Conservation (phyloP, 345 rosid species). For the Gossypium raimondii region DNA sequence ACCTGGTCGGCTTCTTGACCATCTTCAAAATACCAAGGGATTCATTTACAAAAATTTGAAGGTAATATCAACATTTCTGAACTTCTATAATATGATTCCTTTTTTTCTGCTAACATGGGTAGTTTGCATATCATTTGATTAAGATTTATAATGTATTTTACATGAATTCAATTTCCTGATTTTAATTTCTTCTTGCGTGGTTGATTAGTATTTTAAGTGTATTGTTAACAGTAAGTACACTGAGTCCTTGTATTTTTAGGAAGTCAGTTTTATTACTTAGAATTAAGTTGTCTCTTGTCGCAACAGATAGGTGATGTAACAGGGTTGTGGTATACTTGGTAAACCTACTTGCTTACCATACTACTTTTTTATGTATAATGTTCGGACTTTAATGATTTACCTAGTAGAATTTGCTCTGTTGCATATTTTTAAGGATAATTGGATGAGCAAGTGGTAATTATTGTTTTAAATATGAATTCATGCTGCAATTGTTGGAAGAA, state of each 20-base stretch:
- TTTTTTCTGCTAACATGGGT: neutral
- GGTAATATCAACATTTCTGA: conserved; percentile 34
- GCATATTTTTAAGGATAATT: no score
- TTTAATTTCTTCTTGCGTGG: neutral
- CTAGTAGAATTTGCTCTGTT: neutral
- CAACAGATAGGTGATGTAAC: neutral
- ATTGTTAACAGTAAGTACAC: neutral
- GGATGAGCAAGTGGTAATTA: neutral
- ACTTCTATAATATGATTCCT: neutral
- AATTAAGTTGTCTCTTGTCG: neutral
- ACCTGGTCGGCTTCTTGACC: conserved; percentile 96
- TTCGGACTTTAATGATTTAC: neutral
- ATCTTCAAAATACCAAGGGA: conserved; percentile 86
- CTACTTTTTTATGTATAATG: neutral
- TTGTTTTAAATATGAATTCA: neutral
- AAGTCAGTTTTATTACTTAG: neutral
- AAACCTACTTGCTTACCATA: neutral
- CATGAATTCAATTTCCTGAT: neutral
- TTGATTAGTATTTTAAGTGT: neutral
- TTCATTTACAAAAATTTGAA: conserved; percentile 80
- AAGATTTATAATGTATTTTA: neutral
- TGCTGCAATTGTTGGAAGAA: neutral
- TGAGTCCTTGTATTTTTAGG: neutral
- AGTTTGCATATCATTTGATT: conserved; percentile 2
- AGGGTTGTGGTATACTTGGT: neutral